These are phyloP conservation scores for Pseudognaphalium luteoalbum DNA, from an alignment of 129 eudicot genomes.

Conservation along the genomic window DNA sequence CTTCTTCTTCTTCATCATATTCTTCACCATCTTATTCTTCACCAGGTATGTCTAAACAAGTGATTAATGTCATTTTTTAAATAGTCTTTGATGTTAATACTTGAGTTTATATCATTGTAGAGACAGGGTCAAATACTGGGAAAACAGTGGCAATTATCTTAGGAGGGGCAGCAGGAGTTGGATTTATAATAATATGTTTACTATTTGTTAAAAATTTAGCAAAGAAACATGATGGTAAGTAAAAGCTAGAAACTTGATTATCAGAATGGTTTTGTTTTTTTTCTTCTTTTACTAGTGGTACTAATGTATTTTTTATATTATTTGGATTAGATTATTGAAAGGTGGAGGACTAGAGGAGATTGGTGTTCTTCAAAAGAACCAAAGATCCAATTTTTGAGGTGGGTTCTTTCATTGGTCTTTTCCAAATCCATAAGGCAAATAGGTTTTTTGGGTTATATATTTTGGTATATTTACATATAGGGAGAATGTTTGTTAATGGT, in stretches of 20 bases:
- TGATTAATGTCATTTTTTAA: neutral
- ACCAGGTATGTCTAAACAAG: constrained; percentile 48
- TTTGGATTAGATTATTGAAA: constrained; percentile 59
- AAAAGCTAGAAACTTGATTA: neutral
- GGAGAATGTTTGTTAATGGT: constrained; percentile 18
- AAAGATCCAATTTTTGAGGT: constrained; percentile 47
- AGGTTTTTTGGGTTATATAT: constrained; percentile 18
- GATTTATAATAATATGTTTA: constrained; percentile 72
- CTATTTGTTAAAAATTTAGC: constrained; percentile 63
- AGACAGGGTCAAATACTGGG: constrained; percentile 62
- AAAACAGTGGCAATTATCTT: constrained; percentile 93
- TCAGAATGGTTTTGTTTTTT: neutral
- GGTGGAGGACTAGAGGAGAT: constrained; percentile 24
- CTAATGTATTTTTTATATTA: neutral
- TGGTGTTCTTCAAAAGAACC: constrained; percentile 28
- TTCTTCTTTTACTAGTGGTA: neutral
- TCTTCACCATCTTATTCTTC: constrained; percentile 30
- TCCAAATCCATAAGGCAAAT: constrained; percentile 37
- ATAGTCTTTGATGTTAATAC: neutral
- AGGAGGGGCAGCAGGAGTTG: constrained; percentile 98
- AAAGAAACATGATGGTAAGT: constrained; percentile 95
- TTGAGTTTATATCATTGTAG: constrained; percentile 27
- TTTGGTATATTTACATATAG: constrained; percentile 20
- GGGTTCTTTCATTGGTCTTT: constrained; percentile 49
- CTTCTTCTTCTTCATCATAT: constrained; percentile 11